These are phyloP conservation scores for Pyrrhoderma lamaoense DNA, from an alignment of 1,284 basidiomycete species.

Conservation along the genomic window DNA sequence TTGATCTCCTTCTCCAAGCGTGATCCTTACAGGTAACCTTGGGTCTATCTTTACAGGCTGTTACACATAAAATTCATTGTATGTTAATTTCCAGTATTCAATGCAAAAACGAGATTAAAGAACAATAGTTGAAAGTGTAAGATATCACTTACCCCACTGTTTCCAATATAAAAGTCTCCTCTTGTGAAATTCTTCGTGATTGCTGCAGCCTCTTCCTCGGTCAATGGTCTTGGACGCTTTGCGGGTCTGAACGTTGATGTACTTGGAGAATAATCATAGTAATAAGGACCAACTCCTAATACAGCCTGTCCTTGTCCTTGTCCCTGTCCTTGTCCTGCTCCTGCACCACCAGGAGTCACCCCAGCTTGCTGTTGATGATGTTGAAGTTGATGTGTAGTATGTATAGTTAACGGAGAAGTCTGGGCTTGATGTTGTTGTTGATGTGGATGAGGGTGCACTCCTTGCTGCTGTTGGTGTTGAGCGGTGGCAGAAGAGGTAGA, in stretches of 20 bases:
- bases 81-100: too few relatives aligned
- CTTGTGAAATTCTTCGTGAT: slow-evolving; percentile 72
- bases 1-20: slow-evolving; percentile 70
- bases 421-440: too few relatives aligned
- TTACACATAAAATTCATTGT: too few relatives aligned
- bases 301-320: too few relatives aligned
- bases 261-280: slow-evolving; percentile 74
- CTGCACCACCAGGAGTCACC: too few relatives aligned
- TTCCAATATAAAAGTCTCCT: slow-evolving; percentile 72
- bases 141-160: slow-evolving; percentile 43
- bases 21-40: slow-evolving; percentile 63
- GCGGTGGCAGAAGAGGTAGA: too few relatives aligned
- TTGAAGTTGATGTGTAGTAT: too few relatives aligned
- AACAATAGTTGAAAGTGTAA: slow-evolving; percentile 71
- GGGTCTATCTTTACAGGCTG: slow-evolving; percentile 71
- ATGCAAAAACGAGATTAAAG: not conserved
- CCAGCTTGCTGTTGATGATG: too few relatives aligned
- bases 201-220: slow-evolving; percentile 70
- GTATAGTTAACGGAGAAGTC: too few relatives aligned
- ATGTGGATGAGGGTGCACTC: too few relatives aligned
- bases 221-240: slow-evolving; percentile 67
- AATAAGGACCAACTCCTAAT: slow-evolving; percentile 42
- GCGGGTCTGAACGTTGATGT: slow-evolving; percentile 65
- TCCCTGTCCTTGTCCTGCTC: too few relatives aligned
- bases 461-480: too few relatives aligned